Percentiles rank a stretch among this genome's conserved stretches.
phyloP scores from a whole-genome alignment of 257 asterid genomes.

The Lycium ferocissimum region DNA sequence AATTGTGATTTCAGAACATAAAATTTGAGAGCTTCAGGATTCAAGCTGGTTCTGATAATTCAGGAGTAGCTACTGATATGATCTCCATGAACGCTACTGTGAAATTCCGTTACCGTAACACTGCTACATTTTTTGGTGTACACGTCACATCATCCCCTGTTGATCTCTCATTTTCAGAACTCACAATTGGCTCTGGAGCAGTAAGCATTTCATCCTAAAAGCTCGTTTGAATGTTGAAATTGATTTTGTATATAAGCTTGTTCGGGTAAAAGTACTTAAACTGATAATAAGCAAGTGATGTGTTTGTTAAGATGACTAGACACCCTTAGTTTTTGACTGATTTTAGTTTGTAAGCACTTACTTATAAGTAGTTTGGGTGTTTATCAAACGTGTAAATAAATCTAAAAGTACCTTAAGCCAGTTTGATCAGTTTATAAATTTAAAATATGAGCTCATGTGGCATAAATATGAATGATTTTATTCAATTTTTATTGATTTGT shows the following conservation, averaged over 20 bases:
- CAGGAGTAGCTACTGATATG: slow-evolving; percentile 90
- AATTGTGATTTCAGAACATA: slow-evolving; percentile 63
- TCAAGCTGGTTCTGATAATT: slow-evolving; percentile 81
- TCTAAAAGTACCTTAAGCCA: too few relatives aligned
- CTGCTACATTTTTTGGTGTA: slow-evolving; percentile 84
- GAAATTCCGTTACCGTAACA: slow-evolving; percentile 64
- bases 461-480: neutral
- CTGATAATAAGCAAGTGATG: too few relatives aligned
- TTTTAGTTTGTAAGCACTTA: too few relatives aligned
- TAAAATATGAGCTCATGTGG: neutral
- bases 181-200: slow-evolving; percentile 66
- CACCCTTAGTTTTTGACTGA: too few relatives aligned
- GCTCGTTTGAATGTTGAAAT: too few relatives aligned
- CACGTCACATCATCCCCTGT: slow-evolving; percentile 79
- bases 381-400: too few relatives aligned
- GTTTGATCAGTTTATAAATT: too few relatives aligned
- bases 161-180: slow-evolving; percentile 71
- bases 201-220: slow-evolving; percentile 46
- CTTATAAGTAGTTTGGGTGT: too few relatives aligned
- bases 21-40: slow-evolving; percentile 64
- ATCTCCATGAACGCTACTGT: slow-evolving; percentile 76
- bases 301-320: too few relatives aligned
- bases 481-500: neutral
- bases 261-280: too few relatives aligned
- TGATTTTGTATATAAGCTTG: too few relatives aligned